Evolutionary conservation across 2,329 filamentous ascomycete genomes (phyloP).

Genomic region (Penicillium sp.): DNA sequence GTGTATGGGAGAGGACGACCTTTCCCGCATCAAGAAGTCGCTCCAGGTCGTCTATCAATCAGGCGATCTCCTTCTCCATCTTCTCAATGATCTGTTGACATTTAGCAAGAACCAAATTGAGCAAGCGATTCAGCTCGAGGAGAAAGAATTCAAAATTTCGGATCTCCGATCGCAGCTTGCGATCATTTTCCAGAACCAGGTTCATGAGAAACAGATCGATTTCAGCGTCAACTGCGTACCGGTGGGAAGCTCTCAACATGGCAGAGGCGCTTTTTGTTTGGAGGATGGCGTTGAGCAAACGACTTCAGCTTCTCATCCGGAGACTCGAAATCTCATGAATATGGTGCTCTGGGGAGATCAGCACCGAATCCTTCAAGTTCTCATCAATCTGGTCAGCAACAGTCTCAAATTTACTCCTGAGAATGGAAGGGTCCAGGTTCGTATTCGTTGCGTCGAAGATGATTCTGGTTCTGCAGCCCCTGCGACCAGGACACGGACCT

Average conservation of each 20-base stretch:
- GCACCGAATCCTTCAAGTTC: slow-evolving; percentile 83
- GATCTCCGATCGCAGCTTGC: slow-evolving; percentile 78
- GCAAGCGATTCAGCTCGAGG: slow-evolving; percentile 73
- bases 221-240: slow-evolving; percentile 69
- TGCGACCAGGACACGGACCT: background rate
- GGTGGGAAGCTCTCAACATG: slow-evolving; percentile 35
- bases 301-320: slow-evolving; percentile 57
- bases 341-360: slow-evolving; percentile 92
- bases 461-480: background rate
- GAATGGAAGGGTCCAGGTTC: slow-evolving; percentile 68
- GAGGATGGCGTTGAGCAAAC: slow-evolving; percentile 20
- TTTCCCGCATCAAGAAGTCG: slow-evolving; percentile 71
- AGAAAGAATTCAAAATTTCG: slow-evolving; percentile 78
- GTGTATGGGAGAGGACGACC: slow-evolving; percentile 85
- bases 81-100: slow-evolving; percentile 82
- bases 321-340: slow-evolving; percentile 68
- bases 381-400: slow-evolving; percentile 76
- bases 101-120: slow-evolving; percentile 96
- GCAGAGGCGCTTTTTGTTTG: slow-evolving; percentile 14
- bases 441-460: slow-evolving; percentile 61
- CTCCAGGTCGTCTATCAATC: slow-evolving; percentile 86
- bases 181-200: slow-evolving; percentile 87
- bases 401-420: slow-evolving; percentile 83
- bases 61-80: slow-evolving; percentile 74
- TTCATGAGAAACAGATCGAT: slow-evolving; percentile 70